Evolutionary conservation across 495 filamentous ascomycete genomes (phyloP).

Genomic region (Lindgomyces ingoldianus): DNA sequence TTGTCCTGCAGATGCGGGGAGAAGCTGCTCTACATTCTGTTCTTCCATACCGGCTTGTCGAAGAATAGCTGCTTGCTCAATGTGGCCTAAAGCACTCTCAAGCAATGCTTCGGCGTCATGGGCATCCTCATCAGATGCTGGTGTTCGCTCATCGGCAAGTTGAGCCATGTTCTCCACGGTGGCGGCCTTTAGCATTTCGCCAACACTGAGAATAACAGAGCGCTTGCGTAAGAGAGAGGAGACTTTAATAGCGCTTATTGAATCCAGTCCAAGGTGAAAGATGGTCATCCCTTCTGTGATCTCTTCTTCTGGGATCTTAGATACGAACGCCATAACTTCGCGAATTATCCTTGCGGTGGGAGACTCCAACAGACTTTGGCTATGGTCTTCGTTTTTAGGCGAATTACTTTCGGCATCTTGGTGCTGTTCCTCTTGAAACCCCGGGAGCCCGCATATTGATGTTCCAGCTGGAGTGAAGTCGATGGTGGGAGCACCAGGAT

Average conservation of each 20-base stretch:
- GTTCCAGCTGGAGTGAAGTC: conserved; percentile 49
- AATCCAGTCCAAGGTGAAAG: conserved; percentile 86
- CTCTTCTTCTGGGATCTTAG: conserved; percentile 57
- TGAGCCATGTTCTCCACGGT: conserved; percentile 61
- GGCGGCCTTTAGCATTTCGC: conserved; percentile 65
- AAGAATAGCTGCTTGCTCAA: conserved; percentile 44
- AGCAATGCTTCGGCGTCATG: conserved; percentile 34
- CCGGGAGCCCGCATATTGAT: conserved; percentile 56
- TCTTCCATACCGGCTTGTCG: conserved; percentile 38
- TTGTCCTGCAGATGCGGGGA: conserved; percentile 71
- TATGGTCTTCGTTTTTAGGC: background rate
- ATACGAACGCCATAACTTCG: conserved; percentile 63
- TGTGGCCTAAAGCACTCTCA: conserved; percentile 40
- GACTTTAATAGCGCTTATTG: conserved; percentile 80
- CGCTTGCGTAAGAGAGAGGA: conserved; percentile 63
- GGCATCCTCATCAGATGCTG: conserved; percentile 18
- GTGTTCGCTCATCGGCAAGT: conserved; percentile 38
- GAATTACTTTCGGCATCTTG: conserved; percentile 16
- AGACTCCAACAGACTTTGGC: conserved; percentile 43
- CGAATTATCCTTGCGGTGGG: conserved; percentile 56
- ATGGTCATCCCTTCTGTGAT: conserved; percentile 69
- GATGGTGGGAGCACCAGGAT: conserved; percentile 53
- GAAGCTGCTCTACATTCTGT: conserved; percentile 54
- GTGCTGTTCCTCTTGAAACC: conserved; percentile 37
- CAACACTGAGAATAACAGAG: conserved; percentile 59